Base-by-base conservation (phyloP, 2,329 filamentous ascomycete species). In the Sarocladiaceae sp. region DNA sequence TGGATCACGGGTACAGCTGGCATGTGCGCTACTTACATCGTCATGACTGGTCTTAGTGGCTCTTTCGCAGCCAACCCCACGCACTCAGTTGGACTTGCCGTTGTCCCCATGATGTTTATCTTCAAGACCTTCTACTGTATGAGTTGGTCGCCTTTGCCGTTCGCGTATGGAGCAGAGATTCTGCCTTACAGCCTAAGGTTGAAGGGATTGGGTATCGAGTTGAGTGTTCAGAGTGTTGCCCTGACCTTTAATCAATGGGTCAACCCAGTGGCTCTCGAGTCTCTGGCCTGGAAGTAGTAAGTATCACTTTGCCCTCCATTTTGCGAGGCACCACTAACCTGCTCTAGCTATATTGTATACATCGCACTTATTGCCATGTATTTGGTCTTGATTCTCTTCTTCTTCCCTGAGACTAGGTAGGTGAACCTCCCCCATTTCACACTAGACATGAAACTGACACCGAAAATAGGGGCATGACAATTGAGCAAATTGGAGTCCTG, bases 111-210 rank as follows among this genome's bases (percentile, higher is more conserved):
- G 22, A 66, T 66, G 35, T 66, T 66, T 53, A 36, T 64, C 7
- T 66, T 62, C 55, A 60, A 71, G 15, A 70, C 73, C 3, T 68
- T 66, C 57, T 79, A 78, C 61, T 77, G 78, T 56, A 68, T 78
- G 49, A 76, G 73, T 18, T 78, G 77, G 63, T 78, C 78, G 53
- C 72, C 76, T 12, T 64, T 79, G 39, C 75, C 74, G 1, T 56
- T 54, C 55, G 59, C 74, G 4, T 79, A 77, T 62, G 67, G 79
- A 0, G 66, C 77, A 35, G 77, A 80, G 55, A 59, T 80, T 1
- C 74, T 77, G 59, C 77, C 76, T 1, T 80, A 72, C 60, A 15
- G 17, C 26, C 15, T 50, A 18, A 13, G 47, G 13, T 29, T 50
- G n/a, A 50, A 50, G 47, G 47, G 47, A 17, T 22, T 50, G 47